Conservation (phyloP, 768 basidiomycete genomes). For the Leccinum variicolor region DNA sequence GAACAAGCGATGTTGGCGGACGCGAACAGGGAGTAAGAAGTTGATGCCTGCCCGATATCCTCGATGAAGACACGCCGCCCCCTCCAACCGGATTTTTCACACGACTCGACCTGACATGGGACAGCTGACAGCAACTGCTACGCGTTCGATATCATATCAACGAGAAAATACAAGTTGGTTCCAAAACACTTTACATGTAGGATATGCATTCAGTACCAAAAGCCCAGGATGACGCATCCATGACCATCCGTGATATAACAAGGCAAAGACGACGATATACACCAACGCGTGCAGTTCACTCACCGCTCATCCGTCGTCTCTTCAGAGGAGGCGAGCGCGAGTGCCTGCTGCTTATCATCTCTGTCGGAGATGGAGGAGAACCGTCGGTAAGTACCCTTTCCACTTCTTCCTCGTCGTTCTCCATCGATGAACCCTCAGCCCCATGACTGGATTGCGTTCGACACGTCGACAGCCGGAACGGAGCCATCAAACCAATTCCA, state of each 20-base stretch:
- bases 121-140: constrained; percentile 7
- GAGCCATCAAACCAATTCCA: constrained; percentile 46
- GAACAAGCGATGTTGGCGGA: constrained; percentile 4
- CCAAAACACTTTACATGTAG: constrained; percentile 35
- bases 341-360: constrained; percentile 14
- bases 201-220: constrained; percentile 20
- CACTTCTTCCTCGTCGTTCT: constrained; percentile 34
- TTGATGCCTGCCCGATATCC: constrained; percentile 29
- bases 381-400: constrained; percentile 25
- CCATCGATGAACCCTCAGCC: constrained; percentile 12
- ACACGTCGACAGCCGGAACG: constrained; percentile 47
- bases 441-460: constrained; percentile 24
- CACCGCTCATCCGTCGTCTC: constrained; percentile 44
- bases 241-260: constrained; percentile 11
- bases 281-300: constrained; percentile 15
- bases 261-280: constrained; percentile 19
- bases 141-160: neutral
- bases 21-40: constrained; percentile 15
- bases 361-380: constrained; percentile 23
- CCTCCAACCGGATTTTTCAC: constrained; percentile 19
- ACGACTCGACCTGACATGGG: constrained; percentile 10
- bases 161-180: constrained; percentile 24
- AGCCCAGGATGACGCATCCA: constrained; percentile 5
- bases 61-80: constrained; percentile 22
- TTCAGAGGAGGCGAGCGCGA: constrained; percentile 43